phyloP scores from a whole-genome alignment of 352 stramenopile genomes.

The Globisporangium spiculum region DNA sequence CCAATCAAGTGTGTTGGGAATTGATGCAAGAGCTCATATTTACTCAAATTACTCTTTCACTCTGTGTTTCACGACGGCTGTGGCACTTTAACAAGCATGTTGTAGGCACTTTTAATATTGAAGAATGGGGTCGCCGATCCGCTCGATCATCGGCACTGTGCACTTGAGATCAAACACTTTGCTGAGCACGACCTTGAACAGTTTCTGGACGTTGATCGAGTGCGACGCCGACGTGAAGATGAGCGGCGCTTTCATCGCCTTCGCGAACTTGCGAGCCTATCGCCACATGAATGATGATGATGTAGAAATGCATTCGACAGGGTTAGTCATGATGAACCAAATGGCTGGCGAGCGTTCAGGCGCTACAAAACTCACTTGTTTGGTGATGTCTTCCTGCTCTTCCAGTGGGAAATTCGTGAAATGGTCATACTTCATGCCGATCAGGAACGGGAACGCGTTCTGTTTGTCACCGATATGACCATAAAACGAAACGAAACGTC shows the following conservation, averaged over 20 bases:
- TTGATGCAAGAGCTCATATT: too few relatives aligned
- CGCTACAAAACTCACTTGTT: conserved; percentile 54
- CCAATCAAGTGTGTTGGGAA: too few relatives aligned
- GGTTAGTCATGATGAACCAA: not conserved
- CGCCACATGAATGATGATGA: not conserved
- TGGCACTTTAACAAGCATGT: too few relatives aligned
- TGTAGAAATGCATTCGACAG: not conserved
- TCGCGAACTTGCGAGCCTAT: conserved; percentile 92
- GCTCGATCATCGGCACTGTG: conserved; percentile 91
- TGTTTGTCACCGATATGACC: conserved; percentile 16
- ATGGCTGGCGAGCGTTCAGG: not conserved
- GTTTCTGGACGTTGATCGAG: conserved; percentile 95
- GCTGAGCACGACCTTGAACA: conserved; percentile 94
- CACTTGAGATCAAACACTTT: conserved; percentile 95
- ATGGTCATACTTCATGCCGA: conserved; percentile 95
- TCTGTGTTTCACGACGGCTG: too few relatives aligned
- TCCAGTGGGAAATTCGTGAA: conserved; percentile 89
- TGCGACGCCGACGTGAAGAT: conserved; percentile 93
- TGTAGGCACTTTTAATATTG: conserved; percentile 54
- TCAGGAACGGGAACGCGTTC: conserved; percentile 92
- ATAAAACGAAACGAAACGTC: not conserved
- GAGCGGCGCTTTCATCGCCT: conserved; percentile 93
- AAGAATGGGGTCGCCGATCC: conserved; percentile 90
- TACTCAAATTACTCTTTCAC: too few relatives aligned
- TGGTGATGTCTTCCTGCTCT: conserved; percentile 93